Conservation (phyloP, 2,329 filamentous ascomycete genomes). For the Onygenales sp. region DNA sequence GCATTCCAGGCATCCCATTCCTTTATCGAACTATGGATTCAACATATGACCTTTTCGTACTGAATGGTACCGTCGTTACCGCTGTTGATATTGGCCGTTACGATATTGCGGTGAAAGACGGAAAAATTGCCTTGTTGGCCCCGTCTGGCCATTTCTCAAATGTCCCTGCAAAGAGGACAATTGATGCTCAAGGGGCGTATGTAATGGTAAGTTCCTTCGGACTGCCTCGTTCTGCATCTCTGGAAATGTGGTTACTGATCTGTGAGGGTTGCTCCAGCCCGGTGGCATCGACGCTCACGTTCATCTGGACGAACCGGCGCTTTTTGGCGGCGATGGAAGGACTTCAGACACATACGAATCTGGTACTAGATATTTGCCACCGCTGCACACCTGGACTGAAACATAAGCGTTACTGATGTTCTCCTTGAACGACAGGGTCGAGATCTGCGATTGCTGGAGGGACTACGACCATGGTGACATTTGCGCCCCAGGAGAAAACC, state of each 20-base stretch:
- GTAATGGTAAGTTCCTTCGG: slow-evolving; percentile 24
- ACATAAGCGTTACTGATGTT: background rate
- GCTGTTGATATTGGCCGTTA: slow-evolving; percentile 32
- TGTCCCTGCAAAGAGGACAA: slow-evolving; percentile 21
- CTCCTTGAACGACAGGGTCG: slow-evolving; percentile 20
- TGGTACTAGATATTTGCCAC: background rate
- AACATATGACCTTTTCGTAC: slow-evolving; percentile 32
- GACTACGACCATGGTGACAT: slow-evolving; percentile 41
- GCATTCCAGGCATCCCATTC: no score
- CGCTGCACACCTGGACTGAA: background rate
- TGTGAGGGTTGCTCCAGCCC: slow-evolving; percentile 7
- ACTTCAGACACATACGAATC: background rate
- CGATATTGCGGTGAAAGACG: slow-evolving; percentile 36
- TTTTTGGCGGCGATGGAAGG: background rate
- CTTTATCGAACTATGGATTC: background rate
- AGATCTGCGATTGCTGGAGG: slow-evolving; percentile 40
- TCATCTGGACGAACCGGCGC: slow-evolving; percentile 24
- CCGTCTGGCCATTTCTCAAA: slow-evolving; percentile 26
- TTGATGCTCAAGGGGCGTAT: slow-evolving; percentile 36
- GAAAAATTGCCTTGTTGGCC: slow-evolving; percentile 34
- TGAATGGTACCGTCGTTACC: slow-evolving; percentile 37
- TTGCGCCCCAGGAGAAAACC: slow-evolving; percentile 38
- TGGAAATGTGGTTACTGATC: background rate
- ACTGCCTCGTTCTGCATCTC: background rate
- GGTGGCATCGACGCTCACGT: slow-evolving; percentile 40